phyloP scores from a whole-genome alignment of 192 early-diverging fungal genomes.

The Coemansia sp. region DNA sequence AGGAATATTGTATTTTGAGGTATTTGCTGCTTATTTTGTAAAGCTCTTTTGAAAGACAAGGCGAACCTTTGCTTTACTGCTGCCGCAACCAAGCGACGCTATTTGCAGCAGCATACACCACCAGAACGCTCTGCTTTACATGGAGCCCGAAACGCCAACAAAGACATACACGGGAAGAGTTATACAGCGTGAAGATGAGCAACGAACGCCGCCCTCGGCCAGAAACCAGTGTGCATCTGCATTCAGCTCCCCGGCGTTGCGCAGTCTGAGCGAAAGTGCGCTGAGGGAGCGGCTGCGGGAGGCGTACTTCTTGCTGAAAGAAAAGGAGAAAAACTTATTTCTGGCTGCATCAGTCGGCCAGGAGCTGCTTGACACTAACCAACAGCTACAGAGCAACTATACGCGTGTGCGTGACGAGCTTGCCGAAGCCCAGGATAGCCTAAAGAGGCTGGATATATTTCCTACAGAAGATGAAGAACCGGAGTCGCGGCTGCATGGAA shows the following conservation, averaged over 20 bases:
- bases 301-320: conserved; percentile 47
- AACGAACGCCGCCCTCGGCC: conserved; percentile 21
- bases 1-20: too few relatives aligned
- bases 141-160: conserved; percentile 36
- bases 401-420: conserved; percentile 27
- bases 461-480: conserved; percentile 8
- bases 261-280: conserved; percentile 31
- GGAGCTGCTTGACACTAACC: conserved; percentile 50
- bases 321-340: conserved; percentile 48
- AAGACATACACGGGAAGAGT: conserved; percentile 17
- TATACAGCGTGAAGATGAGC: conserved; percentile 21
- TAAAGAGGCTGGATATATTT: background rate
- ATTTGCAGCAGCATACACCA: background rate
- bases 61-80: too few relatives aligned
- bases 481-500: conserved; percentile 25
- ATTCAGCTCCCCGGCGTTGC: conserved; percentile 40
- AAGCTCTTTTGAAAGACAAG: too few relatives aligned
- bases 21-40: too few relatives aligned
- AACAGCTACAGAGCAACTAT: conserved; percentile 40
- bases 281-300: conserved; percentile 43
- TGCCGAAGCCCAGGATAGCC: conserved; percentile 12
- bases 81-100: background rate
- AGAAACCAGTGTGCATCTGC: conserved; percentile 12
- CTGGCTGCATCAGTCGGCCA: conserved; percentile 48
- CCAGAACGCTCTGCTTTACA: background rate